Percentiles rank a stretch among this genome's conserved stretches.
phyloP scores from a whole-genome alignment of 2,329 filamentous ascomycete genomes.

The Chrysosporium keratinophilum region DNA sequence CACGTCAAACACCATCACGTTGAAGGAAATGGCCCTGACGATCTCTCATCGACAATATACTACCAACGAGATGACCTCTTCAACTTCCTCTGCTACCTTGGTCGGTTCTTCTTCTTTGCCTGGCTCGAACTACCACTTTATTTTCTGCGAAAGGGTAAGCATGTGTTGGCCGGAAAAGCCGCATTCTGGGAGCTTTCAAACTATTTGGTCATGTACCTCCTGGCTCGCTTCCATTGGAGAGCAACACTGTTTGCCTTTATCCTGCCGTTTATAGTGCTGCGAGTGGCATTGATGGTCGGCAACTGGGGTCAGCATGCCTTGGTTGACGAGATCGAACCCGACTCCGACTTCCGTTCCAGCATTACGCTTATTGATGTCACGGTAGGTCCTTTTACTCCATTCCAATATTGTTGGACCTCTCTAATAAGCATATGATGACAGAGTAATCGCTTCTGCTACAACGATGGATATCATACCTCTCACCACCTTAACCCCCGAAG shows the following conservation, averaged over 20 bases:
- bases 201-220: slow-evolving; percentile 44
- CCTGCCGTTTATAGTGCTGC: slow-evolving; percentile 55
- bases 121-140: slow-evolving; percentile 68
- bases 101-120: slow-evolving; percentile 60
- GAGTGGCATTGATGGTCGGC: slow-evolving; percentile 65
- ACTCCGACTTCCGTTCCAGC: slow-evolving; percentile 68
- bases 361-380: slow-evolving; percentile 70
- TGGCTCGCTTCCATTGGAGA: slow-evolving; percentile 43
- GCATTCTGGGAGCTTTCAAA: slow-evolving; percentile 52
- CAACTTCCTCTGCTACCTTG: slow-evolving; percentile 62
- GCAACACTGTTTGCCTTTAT: slow-evolving; percentile 57
- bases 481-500: slow-evolving; percentile 68
- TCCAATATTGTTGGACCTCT: neutral
- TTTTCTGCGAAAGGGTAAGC: slow-evolving; percentile 56
- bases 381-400: slow-evolving; percentile 40
- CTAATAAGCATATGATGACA: slow-evolving; percentile 26
- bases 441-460: slow-evolving; percentile 75
- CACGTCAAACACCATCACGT: slow-evolving; percentile 81
- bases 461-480: slow-evolving; percentile 72
- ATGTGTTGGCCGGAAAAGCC: slow-evolving; percentile 44
- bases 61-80: slow-evolving; percentile 60
- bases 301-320: slow-evolving; percentile 81
- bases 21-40: slow-evolving; percentile 66
- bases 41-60: slow-evolving; percentile 64
- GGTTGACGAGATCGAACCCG: slow-evolving; percentile 62